A percentile compares a stretch with the other conserved stretches of the same genome.
Conservation (phyloP, 805 yeast genomes). For the Starmerella khaoyaiensis region DNA sequence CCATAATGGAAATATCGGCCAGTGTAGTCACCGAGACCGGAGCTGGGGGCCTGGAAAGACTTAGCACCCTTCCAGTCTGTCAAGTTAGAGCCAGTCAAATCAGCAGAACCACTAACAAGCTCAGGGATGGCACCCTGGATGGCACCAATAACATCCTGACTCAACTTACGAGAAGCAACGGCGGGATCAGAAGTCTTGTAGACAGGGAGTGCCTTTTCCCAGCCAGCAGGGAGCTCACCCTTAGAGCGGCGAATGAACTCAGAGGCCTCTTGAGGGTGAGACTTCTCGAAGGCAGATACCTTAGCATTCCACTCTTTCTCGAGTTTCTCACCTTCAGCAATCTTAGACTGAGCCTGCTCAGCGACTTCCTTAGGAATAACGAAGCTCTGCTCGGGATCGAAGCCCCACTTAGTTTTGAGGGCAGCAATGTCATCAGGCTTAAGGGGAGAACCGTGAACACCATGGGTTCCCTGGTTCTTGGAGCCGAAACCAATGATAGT, state of each 20-base stretch:
- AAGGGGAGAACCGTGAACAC: constrained; percentile 94
- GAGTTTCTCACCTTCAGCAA: constrained; percentile 48
- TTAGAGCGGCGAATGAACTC: constrained; percentile 68
- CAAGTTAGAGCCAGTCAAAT: constrained; percentile 91
- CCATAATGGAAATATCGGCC: constrained; percentile 97
- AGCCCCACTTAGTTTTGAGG: constrained; percentile 71
- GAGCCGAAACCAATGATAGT: constrained; percentile 96
- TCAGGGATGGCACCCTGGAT: constrained; percentile 64
- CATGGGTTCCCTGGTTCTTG: constrained; percentile 64
- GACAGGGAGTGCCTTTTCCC: constrained; percentile 67
- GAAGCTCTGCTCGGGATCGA: constrained; percentile 73
- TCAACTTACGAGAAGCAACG: constrained; percentile 86
- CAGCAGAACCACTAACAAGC: constrained; percentile 96
- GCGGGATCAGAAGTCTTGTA: constrained; percentile 70
- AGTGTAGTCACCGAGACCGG: constrained; percentile 68
- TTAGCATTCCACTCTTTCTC: constrained; percentile 66
- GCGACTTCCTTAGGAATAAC: constrained; percentile 73
- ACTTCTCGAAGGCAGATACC: constrained; percentile 46
- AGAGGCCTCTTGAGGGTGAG: constrained; percentile 66
- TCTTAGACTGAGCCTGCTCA: constrained; percentile 45
- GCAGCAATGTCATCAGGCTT: constrained; percentile 85
- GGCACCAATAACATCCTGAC: constrained; percentile 61
- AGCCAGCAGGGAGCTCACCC: constrained; percentile 67
- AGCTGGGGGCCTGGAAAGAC: constrained; percentile 82
- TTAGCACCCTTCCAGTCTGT: constrained; percentile 73